Evolutionary conservation across 2,329 filamentous ascomycete genomes (phyloP), one percentile per base, ranked within the genome.

Genomic region (Aspergillus costaricaensis): DNA sequence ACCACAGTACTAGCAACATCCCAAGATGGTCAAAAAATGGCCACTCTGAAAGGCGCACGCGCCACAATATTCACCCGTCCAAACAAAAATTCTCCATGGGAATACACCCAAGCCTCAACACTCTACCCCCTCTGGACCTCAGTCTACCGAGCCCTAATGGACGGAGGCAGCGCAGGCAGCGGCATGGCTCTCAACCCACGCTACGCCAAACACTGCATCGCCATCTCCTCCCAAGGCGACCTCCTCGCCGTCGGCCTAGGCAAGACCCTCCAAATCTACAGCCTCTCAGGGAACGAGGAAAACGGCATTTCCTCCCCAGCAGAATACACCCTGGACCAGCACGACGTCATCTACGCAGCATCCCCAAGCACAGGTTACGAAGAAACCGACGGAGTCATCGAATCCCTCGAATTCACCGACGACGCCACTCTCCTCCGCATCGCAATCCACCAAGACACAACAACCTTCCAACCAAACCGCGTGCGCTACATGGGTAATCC

Each of bases 401-500:
- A 65, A 12, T 59, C 59, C 2, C 39, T 69, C 3, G 67, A 66
- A 48, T 69, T 69, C 44, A 53, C 57, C 14, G 65, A 66, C 23
- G 23, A 64, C 39, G 66, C 63, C 41, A 57, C 48, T 8, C 61
- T 69, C 36, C 66, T 69, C 32, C 66, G 67, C 15, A 61, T 69
- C 6, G 51, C 36, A 10, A 62, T 67, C 36, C 43, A 48, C 30
- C 62, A 63, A 17, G 65, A 68, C 19, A 60, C 62, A 21, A 67
- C 63, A 48, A n/a, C 60, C 19, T 60, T 63, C 43, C 57, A 60
- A 17, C 58, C 61, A 9, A 62, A 55, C 14, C 62, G 67, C 19
- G 66, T 68, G n/a, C 63, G 62, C 14, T 68, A 68, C 53, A 39
- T 69, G 21, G 67, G 66, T 5, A 53, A 62, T 30, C 66, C 65